These are phyloP conservation scores for Ulota crispa DNA, from an alignment of 225 moss, liverwort and hornwort genomes.

Conservation along the genomic window DNA sequence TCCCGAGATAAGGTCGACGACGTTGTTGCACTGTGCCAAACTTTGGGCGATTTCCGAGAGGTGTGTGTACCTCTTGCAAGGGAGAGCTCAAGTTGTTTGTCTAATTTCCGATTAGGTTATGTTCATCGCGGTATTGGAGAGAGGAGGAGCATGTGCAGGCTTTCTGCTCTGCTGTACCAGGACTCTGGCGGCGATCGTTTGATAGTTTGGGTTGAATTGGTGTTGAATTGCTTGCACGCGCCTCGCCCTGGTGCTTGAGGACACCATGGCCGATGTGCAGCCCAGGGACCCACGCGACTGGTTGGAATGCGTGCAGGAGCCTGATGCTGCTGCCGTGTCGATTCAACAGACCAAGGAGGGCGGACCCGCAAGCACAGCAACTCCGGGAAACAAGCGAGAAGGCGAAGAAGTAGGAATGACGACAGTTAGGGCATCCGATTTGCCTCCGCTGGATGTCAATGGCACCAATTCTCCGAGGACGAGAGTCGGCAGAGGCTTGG, in stretches of 20 bases:
- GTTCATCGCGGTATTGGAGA: neutral
- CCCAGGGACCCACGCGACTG: neutral
- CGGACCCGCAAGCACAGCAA: neutral
- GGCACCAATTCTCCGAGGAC: constrained; percentile 4
- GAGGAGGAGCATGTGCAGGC: neutral
- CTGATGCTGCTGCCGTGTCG: neutral
- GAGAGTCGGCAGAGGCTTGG: constrained; percentile 20
- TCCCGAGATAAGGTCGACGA: neutral
- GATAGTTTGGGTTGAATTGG: neutral
- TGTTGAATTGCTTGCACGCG: neutral
- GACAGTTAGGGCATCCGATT: neutral
- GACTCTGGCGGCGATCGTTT: too few relatives aligned
- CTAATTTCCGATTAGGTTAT: neutral
- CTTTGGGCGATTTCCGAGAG: neutral
- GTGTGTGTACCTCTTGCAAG: constrained; percentile 3
- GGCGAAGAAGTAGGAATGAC: neutral
- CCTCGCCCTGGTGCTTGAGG: neutral
- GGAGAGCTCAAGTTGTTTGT: neutral
- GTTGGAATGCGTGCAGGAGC: constrained; percentile 2
- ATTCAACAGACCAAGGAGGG: neutral
- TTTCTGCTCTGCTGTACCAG: too few relatives aligned
- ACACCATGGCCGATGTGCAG: neutral
- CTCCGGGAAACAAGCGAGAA: neutral
- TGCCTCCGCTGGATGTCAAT: neutral
- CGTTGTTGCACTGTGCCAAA: neutral